Percentiles rank a stretch among this genome's conserved stretches.
These are phyloP conservation scores for Neospermospora avenae DNA, from an alignment of 2,329 filamentous ascomycete species.

Conservation along the genomic window DNA sequence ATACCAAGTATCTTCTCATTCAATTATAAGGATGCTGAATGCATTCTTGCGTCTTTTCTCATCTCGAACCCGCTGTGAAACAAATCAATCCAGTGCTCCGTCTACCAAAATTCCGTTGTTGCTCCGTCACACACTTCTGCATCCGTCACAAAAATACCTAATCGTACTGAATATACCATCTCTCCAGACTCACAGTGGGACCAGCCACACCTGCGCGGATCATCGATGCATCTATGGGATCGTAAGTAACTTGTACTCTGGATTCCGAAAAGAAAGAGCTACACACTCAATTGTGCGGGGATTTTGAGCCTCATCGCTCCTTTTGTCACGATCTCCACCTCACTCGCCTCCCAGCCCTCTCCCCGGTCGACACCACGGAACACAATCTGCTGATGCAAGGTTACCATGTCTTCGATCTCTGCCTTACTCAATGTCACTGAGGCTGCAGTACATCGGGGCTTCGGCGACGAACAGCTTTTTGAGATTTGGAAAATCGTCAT, in stretches of 20 bases:
- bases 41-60: too few relatives aligned
- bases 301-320: neutral
- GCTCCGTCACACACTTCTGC: neutral
- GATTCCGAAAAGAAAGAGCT: too few relatives aligned
- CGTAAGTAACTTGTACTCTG: neutral
- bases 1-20: too few relatives aligned
- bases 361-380: neutral
- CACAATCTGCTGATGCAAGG: neutral
- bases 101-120: neutral
- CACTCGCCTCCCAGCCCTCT: neutral
- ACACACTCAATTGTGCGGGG: neutral
- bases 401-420: neutral
- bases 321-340: neutral
- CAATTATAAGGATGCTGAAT: too few relatives aligned
- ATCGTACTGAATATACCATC: neutral
- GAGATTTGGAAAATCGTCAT: neutral
- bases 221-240: neutral
- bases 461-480: neutral
- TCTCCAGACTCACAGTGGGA: neutral
- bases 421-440: neutral
- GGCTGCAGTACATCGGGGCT: neutral
- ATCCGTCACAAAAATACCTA: neutral
- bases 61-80: too few relatives aligned
- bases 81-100: neutral
- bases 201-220: neutral